Percentiles rank a stretch among this genome's conserved stretches.
Evolutionary conservation across 345 rosid species (phyloP).

Genomic region (Cochlearia excelsa): DNA sequence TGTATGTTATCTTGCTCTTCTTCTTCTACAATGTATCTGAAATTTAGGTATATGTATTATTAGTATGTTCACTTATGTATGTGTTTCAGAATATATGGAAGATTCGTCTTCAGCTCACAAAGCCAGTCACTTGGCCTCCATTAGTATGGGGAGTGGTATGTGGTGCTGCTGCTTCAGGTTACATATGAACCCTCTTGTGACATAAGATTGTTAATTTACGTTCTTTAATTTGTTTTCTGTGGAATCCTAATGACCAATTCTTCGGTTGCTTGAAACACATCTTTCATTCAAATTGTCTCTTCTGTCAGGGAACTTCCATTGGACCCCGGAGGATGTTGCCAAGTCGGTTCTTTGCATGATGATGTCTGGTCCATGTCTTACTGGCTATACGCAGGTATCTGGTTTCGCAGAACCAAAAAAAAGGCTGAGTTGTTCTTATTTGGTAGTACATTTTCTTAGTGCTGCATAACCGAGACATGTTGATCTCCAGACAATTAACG

Average conservation of each 20-base stretch:
- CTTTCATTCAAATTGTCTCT: neutral
- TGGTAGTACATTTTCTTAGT: conserved; percentile 24
- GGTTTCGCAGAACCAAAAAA: conserved; percentile 5
- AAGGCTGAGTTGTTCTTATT: neutral
- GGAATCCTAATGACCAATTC: conserved; percentile 1
- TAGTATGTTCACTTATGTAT: neutral
- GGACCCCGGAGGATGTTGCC: conserved; percentile 88
- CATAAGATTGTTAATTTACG: no score
- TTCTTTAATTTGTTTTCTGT: neutral
- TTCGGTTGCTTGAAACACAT: conserved; percentile 4
- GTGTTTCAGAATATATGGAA: conserved; percentile 86
- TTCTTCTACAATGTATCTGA: conserved; percentile 10
- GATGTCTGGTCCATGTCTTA: conserved; percentile 96
- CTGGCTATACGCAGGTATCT: conserved; percentile 92
- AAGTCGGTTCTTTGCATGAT: conserved; percentile 90
- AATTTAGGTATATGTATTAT: neutral
- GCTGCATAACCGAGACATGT: conserved; percentile 16
- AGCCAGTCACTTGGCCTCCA: conserved; percentile 99
- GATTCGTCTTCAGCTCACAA: conserved; percentile 93
- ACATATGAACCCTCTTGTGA: neutral
- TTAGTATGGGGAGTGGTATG: conserved; percentile 93
- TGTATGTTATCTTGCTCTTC: conserved; percentile 32
- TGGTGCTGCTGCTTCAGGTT: conserved; percentile 99
- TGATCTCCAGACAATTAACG: conserved; percentile 70
- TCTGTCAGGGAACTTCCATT: conserved; percentile 82